These are phyloP conservation scores for Capsella rubella DNA, from an alignment of 441 rosid genomes.

Conservation along the genomic window DNA sequence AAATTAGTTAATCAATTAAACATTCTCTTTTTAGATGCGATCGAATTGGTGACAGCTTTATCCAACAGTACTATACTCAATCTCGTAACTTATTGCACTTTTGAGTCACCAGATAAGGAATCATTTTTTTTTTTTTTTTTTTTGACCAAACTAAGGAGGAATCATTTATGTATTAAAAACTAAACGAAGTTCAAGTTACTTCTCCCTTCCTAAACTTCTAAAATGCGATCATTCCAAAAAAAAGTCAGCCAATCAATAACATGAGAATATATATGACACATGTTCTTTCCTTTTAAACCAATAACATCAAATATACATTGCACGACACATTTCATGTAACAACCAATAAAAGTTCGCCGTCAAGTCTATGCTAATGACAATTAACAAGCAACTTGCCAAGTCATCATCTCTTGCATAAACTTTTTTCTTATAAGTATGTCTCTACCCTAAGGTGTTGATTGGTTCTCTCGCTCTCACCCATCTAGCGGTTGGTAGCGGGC, in stretches of 20 bases:
- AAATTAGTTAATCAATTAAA: slow-evolving; percentile 10
- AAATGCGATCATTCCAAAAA: not conserved
- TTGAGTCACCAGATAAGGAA: slow-evolving; percentile 31
- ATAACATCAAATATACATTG: not conserved
- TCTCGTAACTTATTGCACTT: slow-evolving; percentile 27
- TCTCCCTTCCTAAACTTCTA: slow-evolving; percentile 1
- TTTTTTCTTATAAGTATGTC: not conserved
- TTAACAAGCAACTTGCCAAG: not conserved
- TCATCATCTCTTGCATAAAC: not conserved
- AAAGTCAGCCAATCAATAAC: slow-evolving; percentile 1
- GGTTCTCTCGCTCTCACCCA: too few species aligned
- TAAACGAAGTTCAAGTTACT: not conserved
- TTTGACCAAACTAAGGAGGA: too few species aligned
- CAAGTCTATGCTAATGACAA: too few species aligned
- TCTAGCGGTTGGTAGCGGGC: too few species aligned
- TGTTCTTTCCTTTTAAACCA: not conserved
- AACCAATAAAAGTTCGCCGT: slow-evolving; percentile 2
- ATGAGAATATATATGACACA: slow-evolving; percentile 13
- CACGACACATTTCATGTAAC: not conserved
- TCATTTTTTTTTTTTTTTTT: too few species aligned
- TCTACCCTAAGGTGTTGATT: too few species aligned
- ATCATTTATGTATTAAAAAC: slow-evolving; percentile 8
- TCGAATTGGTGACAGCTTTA: slow-evolving; percentile 42
- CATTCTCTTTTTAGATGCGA: slow-evolving; percentile 37
- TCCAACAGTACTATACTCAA: slow-evolving; percentile 21